Percentiles rank a stretch among this genome's conserved stretches.
These are phyloP conservation scores for Alternaria sp. DNA, from an alignment of 2,329 filamentous ascomycete species.

Conservation along the genomic window DNA sequence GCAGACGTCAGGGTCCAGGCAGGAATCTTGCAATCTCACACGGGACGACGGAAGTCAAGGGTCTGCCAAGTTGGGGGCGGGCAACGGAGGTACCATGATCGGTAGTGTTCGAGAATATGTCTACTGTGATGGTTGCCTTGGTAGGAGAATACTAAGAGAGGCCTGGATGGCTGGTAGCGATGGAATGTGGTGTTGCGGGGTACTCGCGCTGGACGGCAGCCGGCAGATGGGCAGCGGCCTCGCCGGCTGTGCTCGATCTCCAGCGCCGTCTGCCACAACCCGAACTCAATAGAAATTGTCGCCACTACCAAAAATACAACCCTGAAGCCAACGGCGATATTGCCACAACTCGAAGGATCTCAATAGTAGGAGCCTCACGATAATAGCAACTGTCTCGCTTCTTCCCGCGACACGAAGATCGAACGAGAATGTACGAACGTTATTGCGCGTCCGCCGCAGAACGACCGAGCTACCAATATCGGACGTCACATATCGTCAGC, in stretches of 20 bases:
- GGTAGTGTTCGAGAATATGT: neutral
- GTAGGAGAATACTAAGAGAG: neutral
- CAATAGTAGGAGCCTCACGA: constrained; percentile 7
- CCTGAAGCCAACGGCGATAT: neutral
- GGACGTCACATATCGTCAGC: neutral
- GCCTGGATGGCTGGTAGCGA: neutral
- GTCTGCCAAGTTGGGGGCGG: neutral
- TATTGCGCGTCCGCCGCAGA: constrained; percentile 11
- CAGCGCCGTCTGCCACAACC: neutral
- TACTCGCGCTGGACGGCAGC: neutral
- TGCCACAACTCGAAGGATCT: neutral
- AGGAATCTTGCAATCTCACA: constrained; percentile 1
- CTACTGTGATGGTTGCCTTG: neutral
- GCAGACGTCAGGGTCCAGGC: constrained; percentile 12
- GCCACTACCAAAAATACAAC: constrained; percentile 1
- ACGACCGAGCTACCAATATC: constrained; percentile 1
- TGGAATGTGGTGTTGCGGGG: constrained; percentile 11
- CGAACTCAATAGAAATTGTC: neutral
- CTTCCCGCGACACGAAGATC: constrained; percentile 1
- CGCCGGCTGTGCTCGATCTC: neutral
- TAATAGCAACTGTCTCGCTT: neutral
- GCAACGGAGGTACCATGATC: neutral
- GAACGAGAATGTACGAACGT: neutral
- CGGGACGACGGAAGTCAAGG: neutral
- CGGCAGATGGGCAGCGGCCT: neutral